phyloP scores from a whole-genome alignment of 495 filamentous ascomycete species.

The Elaphomyces granulatus region DNA sequence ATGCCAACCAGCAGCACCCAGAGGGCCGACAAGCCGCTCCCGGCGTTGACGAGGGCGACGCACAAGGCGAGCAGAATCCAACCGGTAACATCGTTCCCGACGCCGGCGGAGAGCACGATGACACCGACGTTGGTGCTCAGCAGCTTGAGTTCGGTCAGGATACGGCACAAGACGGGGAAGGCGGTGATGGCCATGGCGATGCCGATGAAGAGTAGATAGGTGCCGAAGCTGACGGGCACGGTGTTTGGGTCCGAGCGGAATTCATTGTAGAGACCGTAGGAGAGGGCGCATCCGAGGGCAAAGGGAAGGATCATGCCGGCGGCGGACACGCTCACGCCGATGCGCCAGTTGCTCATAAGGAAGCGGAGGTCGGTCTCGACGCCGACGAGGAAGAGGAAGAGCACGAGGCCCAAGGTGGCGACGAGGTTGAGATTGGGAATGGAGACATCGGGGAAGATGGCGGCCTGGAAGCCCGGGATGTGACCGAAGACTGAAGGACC shows the following conservation, averaged over 20 bases:
- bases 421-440: slow-evolving; percentile 66
- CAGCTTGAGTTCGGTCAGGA: slow-evolving; percentile 83
- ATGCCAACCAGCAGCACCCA: slow-evolving; percentile 68
- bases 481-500: slow-evolving; percentile 78
- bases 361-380: slow-evolving; percentile 87
- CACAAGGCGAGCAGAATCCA: slow-evolving; percentile 93
- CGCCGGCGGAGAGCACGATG: slow-evolving; percentile 83
- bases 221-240: slow-evolving; percentile 56
- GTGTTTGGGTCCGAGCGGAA: slow-evolving; percentile 52
- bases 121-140: slow-evolving; percentile 74
- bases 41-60: slow-evolving; percentile 85
- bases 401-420: slow-evolving; percentile 77
- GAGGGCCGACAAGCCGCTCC: slow-evolving; percentile 68
- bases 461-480: slow-evolving; percentile 61
- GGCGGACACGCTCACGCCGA: slow-evolving; percentile 67
- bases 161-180: slow-evolving; percentile 90
- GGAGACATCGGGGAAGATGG: slow-evolving; percentile 62
- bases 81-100: slow-evolving; percentile 89
- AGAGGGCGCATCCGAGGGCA: slow-evolving; percentile 56
- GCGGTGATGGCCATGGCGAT: slow-evolving; percentile 93
- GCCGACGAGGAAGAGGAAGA: slow-evolving; percentile 88
- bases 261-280: slow-evolving; percentile 71
- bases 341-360: slow-evolving; percentile 71
- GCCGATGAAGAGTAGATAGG: slow-evolving; percentile 86
- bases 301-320: slow-evolving; percentile 77